These are phyloP conservation scores for Argentina anserina DNA, from an alignment of 306 rosid species.

Conservation along the genomic window DNA sequence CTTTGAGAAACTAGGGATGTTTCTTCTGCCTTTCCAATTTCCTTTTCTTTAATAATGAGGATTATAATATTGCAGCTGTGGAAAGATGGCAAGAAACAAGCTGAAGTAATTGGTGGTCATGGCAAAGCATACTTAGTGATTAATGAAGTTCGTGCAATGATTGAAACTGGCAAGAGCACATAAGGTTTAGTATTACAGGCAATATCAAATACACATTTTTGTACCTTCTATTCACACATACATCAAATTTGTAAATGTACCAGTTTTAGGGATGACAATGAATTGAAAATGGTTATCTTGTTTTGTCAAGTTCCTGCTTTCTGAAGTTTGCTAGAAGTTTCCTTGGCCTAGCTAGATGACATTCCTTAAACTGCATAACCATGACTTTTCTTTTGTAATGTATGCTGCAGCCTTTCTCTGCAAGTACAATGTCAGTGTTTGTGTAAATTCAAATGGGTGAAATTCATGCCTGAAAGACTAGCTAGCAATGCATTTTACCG, in stretches of 20 bases:
- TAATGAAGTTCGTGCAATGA: constrained; percentile 69
- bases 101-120: constrained; percentile 74
- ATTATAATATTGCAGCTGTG: constrained; percentile 58
- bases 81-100: constrained; percentile 68
- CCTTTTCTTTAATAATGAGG: constrained; percentile 1
- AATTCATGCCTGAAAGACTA: neutral
- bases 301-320: constrained; percentile 5
- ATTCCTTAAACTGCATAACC: neutral
- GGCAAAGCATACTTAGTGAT: constrained; percentile 58
- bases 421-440: neutral
- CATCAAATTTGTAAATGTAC: neutral
- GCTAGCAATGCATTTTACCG: neutral
- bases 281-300: constrained; percentile 1
- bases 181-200: constrained; percentile 22
- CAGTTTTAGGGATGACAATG: neutral
- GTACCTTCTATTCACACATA: neutral
- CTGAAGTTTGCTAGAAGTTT: neutral
- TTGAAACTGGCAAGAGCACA: constrained; percentile 40
- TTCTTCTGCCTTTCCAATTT: neutral
- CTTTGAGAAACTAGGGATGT: neutral
- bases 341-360: neutral
- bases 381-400: neutral
- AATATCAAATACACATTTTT: neutral
- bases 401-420: neutral
- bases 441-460: neutral